Evolutionary conservation across 2,329 filamentous ascomycete genomes (phyloP).

Genomic region (Claviceps lovelessii): DNA sequence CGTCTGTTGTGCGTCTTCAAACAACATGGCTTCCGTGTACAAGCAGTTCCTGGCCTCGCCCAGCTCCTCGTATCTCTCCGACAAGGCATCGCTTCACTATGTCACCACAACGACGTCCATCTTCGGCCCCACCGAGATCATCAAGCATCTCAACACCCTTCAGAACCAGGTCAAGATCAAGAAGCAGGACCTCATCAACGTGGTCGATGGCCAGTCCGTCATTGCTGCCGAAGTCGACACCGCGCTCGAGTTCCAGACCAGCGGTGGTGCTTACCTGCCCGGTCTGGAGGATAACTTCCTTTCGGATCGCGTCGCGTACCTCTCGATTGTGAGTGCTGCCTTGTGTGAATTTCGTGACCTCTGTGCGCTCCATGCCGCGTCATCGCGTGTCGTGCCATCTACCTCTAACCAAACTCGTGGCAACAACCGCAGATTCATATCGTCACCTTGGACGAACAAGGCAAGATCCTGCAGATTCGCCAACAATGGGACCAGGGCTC

Average conservation of each 20-base stretch:
- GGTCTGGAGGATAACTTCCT: slow-evolving; percentile 90
- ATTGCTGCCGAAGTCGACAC: slow-evolving; percentile 78
- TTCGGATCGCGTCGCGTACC: slow-evolving; percentile 60
- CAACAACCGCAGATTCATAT: slow-evolving; percentile 57
- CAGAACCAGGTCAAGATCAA: slow-evolving; percentile 69
- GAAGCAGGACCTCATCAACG: slow-evolving; percentile 59
- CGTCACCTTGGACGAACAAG: slow-evolving; percentile 62
- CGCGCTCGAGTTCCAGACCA: slow-evolving; percentile 63
- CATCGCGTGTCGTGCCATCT: neutral
- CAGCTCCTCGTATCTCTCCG: slow-evolving; percentile 46
- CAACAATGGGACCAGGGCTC: slow-evolving; percentile 92
- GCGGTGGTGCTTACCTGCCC: slow-evolving; percentile 77
- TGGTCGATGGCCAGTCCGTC: slow-evolving; percentile 55
- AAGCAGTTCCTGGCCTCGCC: slow-evolving; percentile 58
- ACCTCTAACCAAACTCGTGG: neutral
- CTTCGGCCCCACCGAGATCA: slow-evolving; percentile 56
- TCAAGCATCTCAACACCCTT: slow-evolving; percentile 65
- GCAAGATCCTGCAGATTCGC: slow-evolving; percentile 75
- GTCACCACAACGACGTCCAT: slow-evolving; percentile 74
- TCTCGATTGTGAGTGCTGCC: slow-evolving; percentile 59
- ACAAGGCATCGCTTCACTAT: slow-evolving; percentile 65
- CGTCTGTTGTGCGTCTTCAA: neutral
- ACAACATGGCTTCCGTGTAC: slow-evolving; percentile 39
- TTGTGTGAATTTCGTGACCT: neutral
- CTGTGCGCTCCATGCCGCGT: neutral